Base-by-base conservation (phyloP, 441 rosid genomes). In the Jatropha podagrica region DNA sequence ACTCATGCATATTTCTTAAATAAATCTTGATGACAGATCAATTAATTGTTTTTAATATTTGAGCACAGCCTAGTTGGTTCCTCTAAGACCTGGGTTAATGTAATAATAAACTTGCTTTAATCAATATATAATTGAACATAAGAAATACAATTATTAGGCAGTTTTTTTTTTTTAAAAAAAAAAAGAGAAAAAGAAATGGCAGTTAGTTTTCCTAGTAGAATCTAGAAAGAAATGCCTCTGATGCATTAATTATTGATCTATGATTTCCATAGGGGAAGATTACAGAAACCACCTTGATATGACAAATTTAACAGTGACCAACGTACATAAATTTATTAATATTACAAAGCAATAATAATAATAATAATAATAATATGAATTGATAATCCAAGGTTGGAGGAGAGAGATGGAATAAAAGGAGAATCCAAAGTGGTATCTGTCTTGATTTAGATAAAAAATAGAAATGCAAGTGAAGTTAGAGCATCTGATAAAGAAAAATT, bases 211-310 rank as follows among this genome's bases (percentile, higher is more conserved):
- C 32, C 32, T 1, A 32, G 1, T 32, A 32, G 32, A 32, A 52
- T 10, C 48, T 26, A 70, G 7, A 76, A 44, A 70, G 7, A 76
- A 44, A 54, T 71, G 60, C 48, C 72, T 72, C 14, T 41, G 37
- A 27, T 42, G 74, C 61, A 69, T 20, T 41, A 74, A 70, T 65
- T 70, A 65, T 70, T 64, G 78, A 51, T 27, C 74, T 44, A 78
- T 42, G 37, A 20, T 38, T 14, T 56, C 55, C 27, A 5, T 58
- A 26, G 63, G 18, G 4, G 46, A 27, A 48, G 65, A 26, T 51
- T 2, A 69, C 10, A 65, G 27, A 67, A 54, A 10, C 60, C 17
- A 68, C 32, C 61, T 75, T 75, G 67, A 51, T n/a, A 74, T 74
- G 63, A 70, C 63, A 37, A 8, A 56, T 38, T 55, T 55, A 38